Conservation (phyloP, 2,329 filamentous ascomycete genomes). For the Blastomyces gilchristii region DNA sequence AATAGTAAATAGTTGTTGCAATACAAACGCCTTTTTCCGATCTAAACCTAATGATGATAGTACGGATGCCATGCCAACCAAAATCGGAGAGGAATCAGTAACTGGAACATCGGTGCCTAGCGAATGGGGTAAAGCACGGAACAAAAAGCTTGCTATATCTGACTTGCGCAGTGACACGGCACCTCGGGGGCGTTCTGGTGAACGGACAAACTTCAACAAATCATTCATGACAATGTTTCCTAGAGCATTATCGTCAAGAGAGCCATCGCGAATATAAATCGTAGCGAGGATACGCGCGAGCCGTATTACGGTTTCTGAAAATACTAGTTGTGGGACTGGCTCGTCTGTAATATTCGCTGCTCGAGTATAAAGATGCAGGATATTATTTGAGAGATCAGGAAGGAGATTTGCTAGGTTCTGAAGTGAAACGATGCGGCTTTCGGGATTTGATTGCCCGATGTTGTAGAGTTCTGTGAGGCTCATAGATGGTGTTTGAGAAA, state of each 20-base stretch:
- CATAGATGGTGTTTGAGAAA: conserved; percentile 31
- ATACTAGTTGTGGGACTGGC: conserved; percentile 43
- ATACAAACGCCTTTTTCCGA: conserved; percentile 81
- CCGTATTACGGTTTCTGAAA: conserved; percentile 48
- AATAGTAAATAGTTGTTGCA: conserved; percentile 73
- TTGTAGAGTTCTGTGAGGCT: conserved; percentile 30
- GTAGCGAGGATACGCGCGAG: conserved; percentile 44
- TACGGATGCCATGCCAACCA: conserved; percentile 82
- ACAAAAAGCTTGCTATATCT: conserved; percentile 55
- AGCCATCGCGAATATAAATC: conserved; percentile 42
- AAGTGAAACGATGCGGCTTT: conserved; percentile 38
- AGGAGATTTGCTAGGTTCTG: conserved; percentile 44
- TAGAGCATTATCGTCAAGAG: conserved; percentile 41
- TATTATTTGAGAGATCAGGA: conserved; percentile 48
- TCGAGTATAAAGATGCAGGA: conserved; percentile 46
- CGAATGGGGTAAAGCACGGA: conserved; percentile 60
- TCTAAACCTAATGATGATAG: conserved; percentile 68
- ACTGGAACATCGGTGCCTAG: conserved; percentile 53
- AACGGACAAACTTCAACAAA: conserved; percentile 28
- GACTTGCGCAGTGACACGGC: conserved; percentile 44
- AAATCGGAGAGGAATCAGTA: conserved; percentile 64
- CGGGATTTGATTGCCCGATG: conserved; percentile 35
- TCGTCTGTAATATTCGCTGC: conserved; percentile 44
- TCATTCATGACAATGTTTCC: conserved; percentile 51
- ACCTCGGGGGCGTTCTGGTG: conserved; percentile 28